phyloP scores from a whole-genome alignment of 169 alveolate species.

The Eimeria tenella region DNA sequence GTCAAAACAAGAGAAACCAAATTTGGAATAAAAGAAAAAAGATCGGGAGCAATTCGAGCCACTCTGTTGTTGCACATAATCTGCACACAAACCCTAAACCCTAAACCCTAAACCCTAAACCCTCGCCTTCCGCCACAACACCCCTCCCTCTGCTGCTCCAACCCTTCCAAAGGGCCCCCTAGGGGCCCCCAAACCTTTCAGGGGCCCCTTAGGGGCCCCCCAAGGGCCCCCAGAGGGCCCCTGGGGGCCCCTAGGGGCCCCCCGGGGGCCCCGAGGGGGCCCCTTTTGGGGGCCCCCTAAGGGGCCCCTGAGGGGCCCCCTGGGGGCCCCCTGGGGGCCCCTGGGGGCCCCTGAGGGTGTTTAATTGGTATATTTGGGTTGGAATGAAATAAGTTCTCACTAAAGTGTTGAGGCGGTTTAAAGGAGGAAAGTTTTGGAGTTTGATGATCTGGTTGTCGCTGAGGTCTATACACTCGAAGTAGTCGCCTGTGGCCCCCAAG shows the following conservation, averaged over 20 bases:
- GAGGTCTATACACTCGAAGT: slow-evolving; percentile 92
- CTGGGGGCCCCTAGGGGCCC: not conserved
- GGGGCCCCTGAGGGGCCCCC: too few species aligned
- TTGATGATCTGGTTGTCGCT: slow-evolving; percentile 93
- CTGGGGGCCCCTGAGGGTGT: too few species aligned
- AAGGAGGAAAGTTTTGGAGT: slow-evolving; percentile 90
- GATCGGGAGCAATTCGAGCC: slow-evolving; percentile 86
- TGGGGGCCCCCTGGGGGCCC: too few species aligned
- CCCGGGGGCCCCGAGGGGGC: not conserved
- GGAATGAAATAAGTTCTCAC: too few species aligned
- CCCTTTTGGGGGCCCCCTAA: too few species aligned
- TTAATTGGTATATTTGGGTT: too few species aligned
- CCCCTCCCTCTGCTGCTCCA: too few species aligned
- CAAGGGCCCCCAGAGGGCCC: not conserved
- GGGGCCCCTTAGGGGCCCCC: too few species aligned
- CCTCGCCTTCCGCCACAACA: too few species aligned
- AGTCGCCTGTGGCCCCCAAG: slow-evolving; percentile 93
- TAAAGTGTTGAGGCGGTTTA: slow-evolving; percentile 89
- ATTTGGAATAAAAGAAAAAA: slow-evolving; percentile 86
- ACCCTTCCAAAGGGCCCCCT: too few species aligned
- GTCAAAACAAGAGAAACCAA: slow-evolving; percentile 91
- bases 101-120: slow-evolving; percentile 4
- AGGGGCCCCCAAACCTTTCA: not conserved
- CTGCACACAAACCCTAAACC: slow-evolving; percentile 65
- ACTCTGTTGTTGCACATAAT: slow-evolving; percentile 87